phyloP scores from a whole-genome alignment of 495 filamentous ascomycete species.

The Aspergillus sclerotiicarbonarius region DNA sequence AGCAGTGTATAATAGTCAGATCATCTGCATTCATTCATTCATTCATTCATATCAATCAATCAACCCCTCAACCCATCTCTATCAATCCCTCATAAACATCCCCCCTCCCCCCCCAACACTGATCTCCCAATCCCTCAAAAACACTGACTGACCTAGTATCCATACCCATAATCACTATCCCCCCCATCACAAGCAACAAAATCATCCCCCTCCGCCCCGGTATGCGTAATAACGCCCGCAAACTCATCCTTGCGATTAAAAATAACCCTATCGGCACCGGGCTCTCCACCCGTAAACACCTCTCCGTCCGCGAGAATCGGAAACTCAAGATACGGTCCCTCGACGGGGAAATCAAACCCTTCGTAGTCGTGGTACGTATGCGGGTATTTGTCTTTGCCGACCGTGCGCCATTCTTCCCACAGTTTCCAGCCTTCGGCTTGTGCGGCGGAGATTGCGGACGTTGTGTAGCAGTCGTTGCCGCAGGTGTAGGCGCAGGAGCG shows the following conservation, averaged over 20 bases:
- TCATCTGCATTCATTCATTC: too few species aligned
- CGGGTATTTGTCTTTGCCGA: not conserved
- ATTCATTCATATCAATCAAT: too few species aligned
- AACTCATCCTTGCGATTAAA: constrained; percentile 1
- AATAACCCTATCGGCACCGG: not conserved
- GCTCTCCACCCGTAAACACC: not conserved
- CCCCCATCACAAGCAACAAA: not conserved
- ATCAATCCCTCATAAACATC: too few species aligned
- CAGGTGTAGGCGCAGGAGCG: not conserved
- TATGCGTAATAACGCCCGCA: not conserved
- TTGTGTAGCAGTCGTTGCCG: not conserved
- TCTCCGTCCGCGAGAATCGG: not conserved
- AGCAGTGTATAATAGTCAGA: too few species aligned
- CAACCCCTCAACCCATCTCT: too few species aligned
- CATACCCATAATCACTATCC: too few species aligned
- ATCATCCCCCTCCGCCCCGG: not conserved
- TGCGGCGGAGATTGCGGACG: not conserved
- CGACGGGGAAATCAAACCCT: not conserved
- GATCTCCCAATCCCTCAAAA: not conserved
- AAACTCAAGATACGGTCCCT: not conserved
- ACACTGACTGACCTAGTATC: too few species aligned
- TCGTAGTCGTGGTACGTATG: not conserved
- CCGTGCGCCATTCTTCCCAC: not conserved
- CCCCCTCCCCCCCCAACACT: not conserved
- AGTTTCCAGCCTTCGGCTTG: not conserved